Evolutionary conservation across 2,329 filamentous ascomycete species (phyloP).

Genomic region (Myrmaecium sp.): DNA sequence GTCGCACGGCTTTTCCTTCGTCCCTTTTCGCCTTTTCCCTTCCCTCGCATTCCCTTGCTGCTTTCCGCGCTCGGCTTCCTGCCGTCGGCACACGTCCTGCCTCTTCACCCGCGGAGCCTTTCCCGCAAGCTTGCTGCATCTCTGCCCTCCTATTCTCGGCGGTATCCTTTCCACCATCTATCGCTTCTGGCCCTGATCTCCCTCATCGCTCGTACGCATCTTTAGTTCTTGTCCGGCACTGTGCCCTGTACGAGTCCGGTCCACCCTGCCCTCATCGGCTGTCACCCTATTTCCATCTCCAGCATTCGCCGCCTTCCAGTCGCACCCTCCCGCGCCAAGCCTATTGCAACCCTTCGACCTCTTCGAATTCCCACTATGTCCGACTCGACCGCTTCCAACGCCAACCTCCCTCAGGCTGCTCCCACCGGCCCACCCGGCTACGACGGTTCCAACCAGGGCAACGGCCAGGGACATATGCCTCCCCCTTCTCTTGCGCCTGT

Average conservation of each 20-base stretch:
- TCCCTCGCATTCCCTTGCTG: constrained; percentile 10
- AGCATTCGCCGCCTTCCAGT: constrained; percentile 1
- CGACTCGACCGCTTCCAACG: constrained; percentile 47
- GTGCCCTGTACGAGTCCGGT: too few relatives aligned
- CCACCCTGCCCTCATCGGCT: too few relatives aligned
- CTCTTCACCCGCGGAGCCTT: constrained; percentile 4
- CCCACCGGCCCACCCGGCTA: constrained; percentile 58
- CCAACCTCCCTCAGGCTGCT: constrained; percentile 54
- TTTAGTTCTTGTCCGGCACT: background rate
- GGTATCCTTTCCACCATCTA: too few relatives aligned
- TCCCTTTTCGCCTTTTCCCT: constrained; percentile 7
- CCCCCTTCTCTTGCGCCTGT: constrained; percentile 72
- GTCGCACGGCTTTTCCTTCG: constrained; percentile 5
- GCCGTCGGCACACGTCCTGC: constrained; percentile 4
- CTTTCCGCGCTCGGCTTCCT: constrained; percentile 42
- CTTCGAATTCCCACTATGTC: constrained; percentile 44
- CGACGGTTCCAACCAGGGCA: constrained; percentile 56
- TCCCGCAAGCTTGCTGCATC: constrained; percentile 3
- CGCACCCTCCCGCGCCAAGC: constrained; percentile 2
- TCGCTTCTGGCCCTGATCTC: background rate
- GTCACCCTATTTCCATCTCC: too few relatives aligned
- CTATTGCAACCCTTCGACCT: background rate
- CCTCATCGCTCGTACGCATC: constrained; percentile 1
- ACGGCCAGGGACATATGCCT: constrained; percentile 64
- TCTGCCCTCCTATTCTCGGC: background rate